Conservation (phyloP, 805 yeast genomes). For the Scheffersomyces spartinae region DNA sequence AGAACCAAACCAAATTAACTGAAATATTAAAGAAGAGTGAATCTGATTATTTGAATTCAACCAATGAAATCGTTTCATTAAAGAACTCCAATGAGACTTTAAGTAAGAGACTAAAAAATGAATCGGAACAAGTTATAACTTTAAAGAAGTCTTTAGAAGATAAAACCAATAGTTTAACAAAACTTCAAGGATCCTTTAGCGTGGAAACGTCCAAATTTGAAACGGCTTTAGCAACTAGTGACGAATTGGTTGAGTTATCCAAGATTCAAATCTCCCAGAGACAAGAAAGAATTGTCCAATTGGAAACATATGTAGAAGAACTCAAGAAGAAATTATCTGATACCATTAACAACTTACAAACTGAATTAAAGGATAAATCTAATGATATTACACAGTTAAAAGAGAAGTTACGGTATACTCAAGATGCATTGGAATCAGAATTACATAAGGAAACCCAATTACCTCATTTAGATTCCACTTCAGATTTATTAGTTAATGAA, state of each 20-base stretch:
- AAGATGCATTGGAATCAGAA: slow-evolving; percentile 29
- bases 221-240: slow-evolving; percentile 38
- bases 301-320: slow-evolving; percentile 37
- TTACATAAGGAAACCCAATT: slow-evolving; percentile 28
- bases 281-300: slow-evolving; percentile 38
- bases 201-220: slow-evolving; percentile 36
- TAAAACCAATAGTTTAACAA: slow-evolving; percentile 30
- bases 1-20: slow-evolving; percentile 23
- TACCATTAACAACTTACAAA: slow-evolving; percentile 21
- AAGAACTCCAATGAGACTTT: slow-evolving; percentile 2
- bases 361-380: slow-evolving; percentile 19
- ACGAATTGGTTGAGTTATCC: slow-evolving; percentile 45
- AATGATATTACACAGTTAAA: slow-evolving; percentile 18
- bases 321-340: slow-evolving; percentile 27
- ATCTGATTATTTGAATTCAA: slow-evolving; percentile 17
- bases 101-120: slow-evolving; percentile 19
- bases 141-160: slow-evolving; percentile 31
- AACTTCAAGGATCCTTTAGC: slow-evolving; percentile 39
- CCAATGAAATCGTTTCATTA: slow-evolving; percentile 18
- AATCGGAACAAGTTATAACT: slow-evolving; percentile 30
- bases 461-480: slow-evolving; percentile 46
- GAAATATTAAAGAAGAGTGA: slow-evolving; percentile 28
- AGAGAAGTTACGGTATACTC: slow-evolving; percentile 27
- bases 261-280: slow-evolving; percentile 39
- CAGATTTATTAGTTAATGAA: slow-evolving; percentile 33